Evolutionary conservation across 2,329 filamentous ascomycete genomes (phyloP).

Genomic region (Penicillium italicum): DNA sequence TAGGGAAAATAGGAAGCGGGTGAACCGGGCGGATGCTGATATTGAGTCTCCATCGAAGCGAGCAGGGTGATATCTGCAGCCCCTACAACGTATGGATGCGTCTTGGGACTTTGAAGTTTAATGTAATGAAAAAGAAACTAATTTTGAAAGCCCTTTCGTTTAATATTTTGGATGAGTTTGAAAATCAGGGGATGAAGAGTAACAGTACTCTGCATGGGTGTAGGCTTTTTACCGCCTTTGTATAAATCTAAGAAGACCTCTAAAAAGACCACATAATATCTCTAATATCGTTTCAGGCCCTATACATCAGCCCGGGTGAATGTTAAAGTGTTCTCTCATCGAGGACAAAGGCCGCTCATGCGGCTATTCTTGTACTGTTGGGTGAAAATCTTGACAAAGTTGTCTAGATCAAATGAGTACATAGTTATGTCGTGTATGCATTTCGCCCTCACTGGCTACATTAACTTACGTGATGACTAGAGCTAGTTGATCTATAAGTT

Average conservation of each 20-base stretch:
- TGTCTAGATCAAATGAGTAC: background rate
- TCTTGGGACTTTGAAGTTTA: background rate
- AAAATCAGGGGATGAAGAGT: background rate
- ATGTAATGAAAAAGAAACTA: background rate
- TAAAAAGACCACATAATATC: no score
- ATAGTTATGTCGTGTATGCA: background rate
- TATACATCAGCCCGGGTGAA: no score
- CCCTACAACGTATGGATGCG: background rate
- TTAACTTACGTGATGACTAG: background rate
- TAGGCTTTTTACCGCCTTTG: no score
- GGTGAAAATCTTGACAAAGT: background rate
- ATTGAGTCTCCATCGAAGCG: constrained; percentile 14
- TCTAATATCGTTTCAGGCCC: no score
- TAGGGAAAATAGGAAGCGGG: constrained; percentile 36
- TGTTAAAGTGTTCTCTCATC: no score
- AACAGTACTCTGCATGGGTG: no score
- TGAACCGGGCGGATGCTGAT: constrained; percentile 9
- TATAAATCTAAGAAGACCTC: no score
- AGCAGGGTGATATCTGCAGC: constrained; percentile 5
- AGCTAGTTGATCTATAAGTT: background rate
- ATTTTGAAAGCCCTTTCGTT: background rate
- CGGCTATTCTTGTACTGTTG: no score
- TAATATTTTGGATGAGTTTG: background rate
- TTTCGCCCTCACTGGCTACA: background rate
- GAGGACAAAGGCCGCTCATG: no score